A percentile compares a stretch with the other conserved stretches of the same genome.
Conservation (phyloP, 169 alveolate genomes). For the Babesia divergens region DNA sequence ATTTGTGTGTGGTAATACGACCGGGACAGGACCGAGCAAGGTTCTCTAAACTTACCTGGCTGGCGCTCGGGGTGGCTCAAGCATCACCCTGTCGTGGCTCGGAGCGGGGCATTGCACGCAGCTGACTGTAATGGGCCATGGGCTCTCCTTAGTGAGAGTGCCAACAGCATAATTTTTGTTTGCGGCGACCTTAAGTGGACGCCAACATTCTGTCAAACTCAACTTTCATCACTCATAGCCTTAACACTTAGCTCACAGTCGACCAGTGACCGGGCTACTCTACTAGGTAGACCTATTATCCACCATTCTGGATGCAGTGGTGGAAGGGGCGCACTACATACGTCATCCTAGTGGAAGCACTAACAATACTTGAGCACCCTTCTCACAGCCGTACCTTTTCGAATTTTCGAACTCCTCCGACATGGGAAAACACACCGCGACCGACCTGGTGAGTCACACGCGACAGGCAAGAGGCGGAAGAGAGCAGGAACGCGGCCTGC, state of each 20-base stretch:
- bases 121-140: constrained; percentile 94
- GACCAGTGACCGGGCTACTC: no score
- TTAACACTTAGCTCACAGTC: no score
- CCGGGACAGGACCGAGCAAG: neutral
- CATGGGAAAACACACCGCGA: constrained; percentile 48
- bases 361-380: neutral
- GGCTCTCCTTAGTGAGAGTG: constrained; percentile 90
- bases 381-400: neutral
- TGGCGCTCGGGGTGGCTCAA: constrained; percentile 97
- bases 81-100: constrained; percentile 94
- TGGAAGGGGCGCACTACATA: no score
- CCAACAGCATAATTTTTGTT: constrained; percentile 93
- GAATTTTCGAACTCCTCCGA: neutral
- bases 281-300: no score
- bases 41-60: constrained; percentile 90
- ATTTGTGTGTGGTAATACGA: neutral
- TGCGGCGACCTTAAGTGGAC: constrained; percentile 83
- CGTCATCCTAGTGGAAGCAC: no score
- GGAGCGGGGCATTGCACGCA: constrained; percentile 96
- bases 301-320: no score
- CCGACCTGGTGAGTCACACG: constrained; percentile 43
- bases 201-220: constrained; percentile 53
- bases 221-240: neutral
- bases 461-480: no score
- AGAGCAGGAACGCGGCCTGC: no score